Conservation (phyloP, 164 flowering plant species). For the Stephania yunnanensis region DNA sequence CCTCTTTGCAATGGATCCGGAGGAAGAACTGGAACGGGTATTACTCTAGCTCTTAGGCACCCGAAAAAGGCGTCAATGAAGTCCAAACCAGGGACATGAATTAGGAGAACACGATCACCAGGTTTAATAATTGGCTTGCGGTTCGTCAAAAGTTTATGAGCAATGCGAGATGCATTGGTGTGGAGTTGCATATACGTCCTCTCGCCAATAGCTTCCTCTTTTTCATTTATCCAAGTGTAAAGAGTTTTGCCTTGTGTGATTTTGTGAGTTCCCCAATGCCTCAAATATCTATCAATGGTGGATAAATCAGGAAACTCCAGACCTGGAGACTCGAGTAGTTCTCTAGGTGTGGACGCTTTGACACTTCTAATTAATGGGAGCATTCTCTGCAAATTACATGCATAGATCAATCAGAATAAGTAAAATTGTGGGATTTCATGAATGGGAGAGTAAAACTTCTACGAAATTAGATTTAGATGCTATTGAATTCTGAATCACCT, state of each 20-base stretch:
- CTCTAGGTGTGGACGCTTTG: constrained; percentile 12
- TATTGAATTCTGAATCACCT: constrained; percentile 33
- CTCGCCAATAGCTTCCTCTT: constrained; percentile 34
- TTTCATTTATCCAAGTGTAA: constrained; percentile 64
- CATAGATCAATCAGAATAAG: constrained; percentile 2
- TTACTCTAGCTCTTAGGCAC: constrained; percentile 59
- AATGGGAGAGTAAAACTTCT: neutral
- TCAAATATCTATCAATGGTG: constrained; percentile 56
- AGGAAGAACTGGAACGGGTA: constrained; percentile 78
- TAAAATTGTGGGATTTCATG: constrained; percentile 1
- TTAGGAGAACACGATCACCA: constrained; percentile 68
- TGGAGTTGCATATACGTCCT: constrained; percentile 57
- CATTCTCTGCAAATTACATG: constrained; percentile 39
- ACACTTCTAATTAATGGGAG: constrained; percentile 32
- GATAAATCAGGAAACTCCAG: constrained; percentile 53
- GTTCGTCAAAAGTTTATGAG: constrained; percentile 49
- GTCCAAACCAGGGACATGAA: constrained; percentile 70
- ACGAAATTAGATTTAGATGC: neutral
- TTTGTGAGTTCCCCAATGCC: constrained; percentile 59
- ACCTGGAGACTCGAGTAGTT: constrained; percentile 37
- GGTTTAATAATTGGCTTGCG: constrained; percentile 55
- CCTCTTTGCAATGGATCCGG: constrained; percentile 80
- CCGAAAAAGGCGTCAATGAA: constrained; percentile 80
- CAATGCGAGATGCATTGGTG: constrained; percentile 64
- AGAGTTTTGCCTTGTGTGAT: constrained; percentile 36